Percentiles rank a stretch among this genome's conserved stretches.
These are phyloP conservation scores for Aphanomyces astaci DNA, from an alignment of 352 stramenopile species.

Conservation along the genomic window DNA sequence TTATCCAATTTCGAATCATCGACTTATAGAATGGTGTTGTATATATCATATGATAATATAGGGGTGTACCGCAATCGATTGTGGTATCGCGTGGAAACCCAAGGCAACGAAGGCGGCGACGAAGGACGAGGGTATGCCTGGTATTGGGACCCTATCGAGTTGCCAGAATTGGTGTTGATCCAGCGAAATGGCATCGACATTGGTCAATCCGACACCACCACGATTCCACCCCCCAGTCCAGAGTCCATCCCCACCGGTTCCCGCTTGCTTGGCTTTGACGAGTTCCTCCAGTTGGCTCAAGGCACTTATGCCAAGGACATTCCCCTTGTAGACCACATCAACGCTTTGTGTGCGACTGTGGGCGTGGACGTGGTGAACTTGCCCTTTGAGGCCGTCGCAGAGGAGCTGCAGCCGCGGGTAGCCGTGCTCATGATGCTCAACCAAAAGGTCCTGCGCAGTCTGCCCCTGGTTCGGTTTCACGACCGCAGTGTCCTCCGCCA, in stretches of 20 bases:
- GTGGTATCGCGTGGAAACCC: conserved; percentile 94
- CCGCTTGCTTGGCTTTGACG: conserved; percentile 38
- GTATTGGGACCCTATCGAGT: conserved; percentile 92
- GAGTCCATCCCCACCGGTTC: too few species aligned
- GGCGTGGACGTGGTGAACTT: conserved; percentile 81
- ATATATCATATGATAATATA: too few species aligned
- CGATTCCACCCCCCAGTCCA: conserved; percentile 4
- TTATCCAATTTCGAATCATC: too few species aligned
- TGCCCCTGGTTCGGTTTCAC: conserved; percentile 78
- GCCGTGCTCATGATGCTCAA: conserved; percentile 90
- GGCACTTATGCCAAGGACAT: conserved; percentile 47
- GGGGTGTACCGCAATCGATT: conserved; percentile 85
- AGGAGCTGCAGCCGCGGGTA: conserved; percentile 50
- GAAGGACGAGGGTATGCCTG: conserved; percentile 90
- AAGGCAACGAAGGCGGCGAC: conserved; percentile 93
- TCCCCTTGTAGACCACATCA: conserved; percentile 78
- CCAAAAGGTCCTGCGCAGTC: conserved; percentile 77
- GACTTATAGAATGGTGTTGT: too few species aligned
- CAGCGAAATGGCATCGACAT: conserved; percentile 75
- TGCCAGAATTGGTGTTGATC: conserved; percentile 73
- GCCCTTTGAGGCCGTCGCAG: conserved; percentile 45
- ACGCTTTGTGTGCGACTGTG: conserved; percentile 66
- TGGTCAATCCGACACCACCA: conserved; percentile 34
- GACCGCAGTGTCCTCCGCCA: conserved; percentile 35
- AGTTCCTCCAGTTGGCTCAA: conserved; percentile 29